These are phyloP conservation scores for Bassia scoparia DNA, from an alignment of 148 eudicot species.

Conservation along the genomic window DNA sequence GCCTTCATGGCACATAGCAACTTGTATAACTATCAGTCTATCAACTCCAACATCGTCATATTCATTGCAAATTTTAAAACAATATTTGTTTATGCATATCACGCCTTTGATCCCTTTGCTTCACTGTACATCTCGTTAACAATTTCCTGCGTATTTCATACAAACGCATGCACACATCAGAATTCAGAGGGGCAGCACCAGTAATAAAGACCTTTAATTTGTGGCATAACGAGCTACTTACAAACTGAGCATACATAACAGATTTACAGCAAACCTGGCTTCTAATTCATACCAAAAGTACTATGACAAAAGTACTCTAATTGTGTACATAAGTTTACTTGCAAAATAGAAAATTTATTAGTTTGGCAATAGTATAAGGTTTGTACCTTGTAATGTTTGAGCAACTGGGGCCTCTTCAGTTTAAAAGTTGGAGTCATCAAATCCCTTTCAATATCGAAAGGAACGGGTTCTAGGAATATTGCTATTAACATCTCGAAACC, in stretches of 20 bases:
- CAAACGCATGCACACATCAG: neutral
- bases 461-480: slow-evolving; percentile 70
- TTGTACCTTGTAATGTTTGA: slow-evolving; percentile 81
- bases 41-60: neutral
- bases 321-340: neutral
- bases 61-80: neutral
- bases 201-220: neutral
- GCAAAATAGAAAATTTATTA: neutral
- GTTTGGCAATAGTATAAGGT: neutral
- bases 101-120: slow-evolving; percentile 50
- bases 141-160: slow-evolving; percentile 44
- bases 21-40: neutral
- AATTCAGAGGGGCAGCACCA: neutral
- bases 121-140: slow-evolving; percentile 62
- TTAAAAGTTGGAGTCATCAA: slow-evolving; percentile 96
- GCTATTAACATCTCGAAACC: slow-evolving; percentile 85
- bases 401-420: slow-evolving; percentile 88
- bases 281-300: neutral
- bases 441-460: slow-evolving; percentile 81
- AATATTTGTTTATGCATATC: neutral
- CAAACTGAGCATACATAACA: too few species aligned
- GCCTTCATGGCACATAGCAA: neutral
- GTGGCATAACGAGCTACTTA: too few species aligned
- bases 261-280: neutral
- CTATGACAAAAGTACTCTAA: neutral